Evolutionary conservation across 352 stramenopile genomes (phyloP).

Genomic region (Albugo laibachii): DNA sequence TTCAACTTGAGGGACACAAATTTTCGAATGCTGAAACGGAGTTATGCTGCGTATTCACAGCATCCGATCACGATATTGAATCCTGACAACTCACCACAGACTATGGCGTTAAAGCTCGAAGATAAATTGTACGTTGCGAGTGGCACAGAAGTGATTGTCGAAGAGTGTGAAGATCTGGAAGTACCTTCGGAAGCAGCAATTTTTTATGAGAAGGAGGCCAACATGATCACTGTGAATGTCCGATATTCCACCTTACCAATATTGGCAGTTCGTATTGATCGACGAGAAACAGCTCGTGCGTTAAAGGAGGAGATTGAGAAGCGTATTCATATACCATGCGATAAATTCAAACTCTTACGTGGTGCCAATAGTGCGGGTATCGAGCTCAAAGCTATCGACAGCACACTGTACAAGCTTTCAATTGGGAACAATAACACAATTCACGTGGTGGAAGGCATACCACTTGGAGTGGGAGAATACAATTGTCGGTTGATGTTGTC

Average conservation of each 20-base stretch:
- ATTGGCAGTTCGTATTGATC: conserved; percentile 32
- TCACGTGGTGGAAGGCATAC: conserved; percentile 39
- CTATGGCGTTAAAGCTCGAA: conserved; percentile 21
- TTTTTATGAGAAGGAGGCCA: conserved; percentile 55
- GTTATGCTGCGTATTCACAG: conserved; percentile 33
- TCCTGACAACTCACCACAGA: conserved; percentile 17
- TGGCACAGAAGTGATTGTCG: conserved; percentile 51
- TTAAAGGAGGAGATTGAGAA: conserved; percentile 38
- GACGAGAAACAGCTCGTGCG: conserved; percentile 32
- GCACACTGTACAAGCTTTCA: conserved; percentile 48
- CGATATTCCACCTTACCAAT: conserved; percentile 15
- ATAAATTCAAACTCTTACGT: conserved; percentile 62
- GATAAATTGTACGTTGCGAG: conserved; percentile 47
- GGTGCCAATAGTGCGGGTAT: conserved; percentile 41
- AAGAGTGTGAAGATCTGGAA: conserved; percentile 33
- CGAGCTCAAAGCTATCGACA: conserved; percentile 67
- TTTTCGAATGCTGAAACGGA: conserved; percentile 52
- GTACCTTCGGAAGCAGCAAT: conserved; percentile 26
- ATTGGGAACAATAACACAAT: conserved; percentile 48
- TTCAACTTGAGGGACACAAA: conserved; percentile 19
- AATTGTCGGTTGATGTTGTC: conserved; percentile 54
- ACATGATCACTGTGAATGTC: conserved; percentile 62
- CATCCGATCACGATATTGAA: conserved; percentile 51
- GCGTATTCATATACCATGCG: conserved; percentile 19
- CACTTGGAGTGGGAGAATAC: conserved; percentile 51